Percentiles rank a stretch among this genome's conserved stretches.
phyloP scores from a whole-genome alignment of 495 filamentous ascomycete species.

The Neurospora tetrasperma region DNA sequence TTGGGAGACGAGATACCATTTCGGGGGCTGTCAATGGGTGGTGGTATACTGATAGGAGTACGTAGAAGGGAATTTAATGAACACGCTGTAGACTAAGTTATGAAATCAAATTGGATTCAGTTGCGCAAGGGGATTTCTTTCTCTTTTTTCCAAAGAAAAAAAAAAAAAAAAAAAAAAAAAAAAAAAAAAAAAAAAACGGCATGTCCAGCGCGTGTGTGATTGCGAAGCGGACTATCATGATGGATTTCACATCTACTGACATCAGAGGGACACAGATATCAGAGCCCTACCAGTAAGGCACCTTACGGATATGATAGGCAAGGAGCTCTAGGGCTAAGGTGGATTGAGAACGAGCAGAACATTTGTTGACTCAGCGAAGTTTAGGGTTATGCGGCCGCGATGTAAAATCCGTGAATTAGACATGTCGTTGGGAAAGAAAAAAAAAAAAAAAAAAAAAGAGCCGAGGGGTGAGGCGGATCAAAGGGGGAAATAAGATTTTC shows the following conservation, averaged over 20 bases:
- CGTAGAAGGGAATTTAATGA: background rate
- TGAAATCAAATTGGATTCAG: background rate
- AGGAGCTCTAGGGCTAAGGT: no score
- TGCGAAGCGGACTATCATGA: background rate
- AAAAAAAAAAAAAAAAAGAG: background rate
- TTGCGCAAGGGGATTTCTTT: no score
- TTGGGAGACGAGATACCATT: no score
- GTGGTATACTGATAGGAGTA: background rate
- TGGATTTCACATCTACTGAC: background rate
- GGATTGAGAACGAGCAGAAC: background rate
- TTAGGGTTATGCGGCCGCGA: background rate
- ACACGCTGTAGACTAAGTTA: background rate
- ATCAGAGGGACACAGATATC: background rate
- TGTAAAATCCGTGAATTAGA: background rate
- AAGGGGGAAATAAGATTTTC: background rate
- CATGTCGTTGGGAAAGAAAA: background rate
- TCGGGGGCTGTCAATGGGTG: no score
- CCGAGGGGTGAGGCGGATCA: no score
- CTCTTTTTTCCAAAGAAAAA: background rate
- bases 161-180: background rate
- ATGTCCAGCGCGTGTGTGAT: background rate
- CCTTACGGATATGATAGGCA: no score
- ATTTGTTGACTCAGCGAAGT: background rate
- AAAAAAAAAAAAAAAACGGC: no score
- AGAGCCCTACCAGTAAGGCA: background rate